Conservation (phyloP, 805 yeast species). For the Pichia kluyveri region DNA sequence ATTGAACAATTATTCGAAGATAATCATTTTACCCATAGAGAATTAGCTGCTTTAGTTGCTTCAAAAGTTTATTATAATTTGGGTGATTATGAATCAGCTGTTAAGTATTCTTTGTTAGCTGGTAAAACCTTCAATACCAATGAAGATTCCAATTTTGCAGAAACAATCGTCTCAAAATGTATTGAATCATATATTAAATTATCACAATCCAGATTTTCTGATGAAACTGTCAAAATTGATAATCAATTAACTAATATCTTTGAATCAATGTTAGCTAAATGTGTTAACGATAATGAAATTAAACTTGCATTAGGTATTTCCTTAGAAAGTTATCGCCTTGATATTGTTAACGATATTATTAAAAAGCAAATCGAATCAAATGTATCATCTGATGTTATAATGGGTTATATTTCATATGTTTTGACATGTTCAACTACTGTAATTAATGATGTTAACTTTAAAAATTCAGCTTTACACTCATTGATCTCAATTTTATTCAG, state of each 20-base stretch:
- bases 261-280: slow-evolving; percentile 78
- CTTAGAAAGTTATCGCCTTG: slow-evolving; percentile 79
- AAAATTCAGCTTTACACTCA: slow-evolving; percentile 51
- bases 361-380: slow-evolving; percentile 19
- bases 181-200: slow-evolving; percentile 69
- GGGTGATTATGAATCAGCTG: slow-evolving; percentile 89
- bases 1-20: slow-evolving; percentile 92
- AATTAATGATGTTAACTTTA: slow-evolving; percentile 56
- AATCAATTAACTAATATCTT: slow-evolving; percentile 59
- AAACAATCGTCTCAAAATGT: slow-evolving; percentile 90
- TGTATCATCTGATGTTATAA: slow-evolving; percentile 43
- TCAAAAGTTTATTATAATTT: slow-evolving; percentile 86
- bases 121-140: slow-evolving; percentile 69
- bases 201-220: slow-evolving; percentile 41
- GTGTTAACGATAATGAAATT: slow-evolving; percentile 61
- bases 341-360: slow-evolving; percentile 59
- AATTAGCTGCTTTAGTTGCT: slow-evolving; percentile 83
- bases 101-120: slow-evolving; percentile 79
- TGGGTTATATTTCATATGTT: slow-evolving; percentile 60
- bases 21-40: slow-evolving; percentile 53
- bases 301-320: slow-evolving; percentile 86
- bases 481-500: slow-evolving; percentile 53
- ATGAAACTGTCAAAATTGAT: slow-evolving; percentile 35
- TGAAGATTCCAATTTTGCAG: slow-evolving; percentile 76
- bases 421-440: slow-evolving; percentile 58